Percentiles rank a stretch among this genome's conserved stretches.
These are phyloP conservation scores for Forsythia suspensa DNA, from an alignment of 257 asterid genomes.

Conservation along the genomic window DNA sequence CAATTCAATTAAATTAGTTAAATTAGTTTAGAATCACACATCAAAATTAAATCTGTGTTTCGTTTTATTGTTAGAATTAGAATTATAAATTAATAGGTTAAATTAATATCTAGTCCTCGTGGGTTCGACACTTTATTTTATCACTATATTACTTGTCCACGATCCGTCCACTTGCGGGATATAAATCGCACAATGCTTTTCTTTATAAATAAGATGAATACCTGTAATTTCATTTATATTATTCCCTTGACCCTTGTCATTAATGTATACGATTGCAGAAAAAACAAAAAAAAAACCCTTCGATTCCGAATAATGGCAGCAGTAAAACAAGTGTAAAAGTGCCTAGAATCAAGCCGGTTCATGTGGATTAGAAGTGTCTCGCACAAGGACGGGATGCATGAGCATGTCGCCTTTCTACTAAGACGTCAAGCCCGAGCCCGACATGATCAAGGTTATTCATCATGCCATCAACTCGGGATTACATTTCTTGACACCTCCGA, in stretches of 20 bases:
- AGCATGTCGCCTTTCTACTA: conserved; percentile 12
- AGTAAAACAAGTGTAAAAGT: not conserved
- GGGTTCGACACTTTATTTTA: no score
- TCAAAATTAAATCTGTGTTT: no score
- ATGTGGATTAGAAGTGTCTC: conserved; percentile 18
- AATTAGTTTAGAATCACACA: no score
- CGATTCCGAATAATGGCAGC: not conserved
- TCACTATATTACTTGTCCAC: no score
- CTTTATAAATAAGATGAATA: no score
- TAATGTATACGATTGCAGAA: no score
- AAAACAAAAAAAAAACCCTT: not conserved
- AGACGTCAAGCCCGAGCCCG: conserved; percentile 20
- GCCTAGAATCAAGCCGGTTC: conserved; percentile 17
- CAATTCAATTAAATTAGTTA: no score
- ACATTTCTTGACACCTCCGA: conserved; percentile 19
- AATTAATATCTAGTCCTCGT: no score
- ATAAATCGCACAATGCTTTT: no score
- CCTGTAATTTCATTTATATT: not conserved
- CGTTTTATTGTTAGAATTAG: no score
- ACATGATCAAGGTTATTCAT: not conserved
- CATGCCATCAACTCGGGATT: conserved; percentile 17
- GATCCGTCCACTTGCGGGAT: no score
- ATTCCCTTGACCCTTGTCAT: not conserved
- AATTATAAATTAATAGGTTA: no score
- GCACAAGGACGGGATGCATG: conserved; percentile 24